Percentiles rank a stretch among this genome's conserved stretches.
Conservation (phyloP, 2,329 filamentous ascomycete species). For the Escovopsis sp. region DNA sequence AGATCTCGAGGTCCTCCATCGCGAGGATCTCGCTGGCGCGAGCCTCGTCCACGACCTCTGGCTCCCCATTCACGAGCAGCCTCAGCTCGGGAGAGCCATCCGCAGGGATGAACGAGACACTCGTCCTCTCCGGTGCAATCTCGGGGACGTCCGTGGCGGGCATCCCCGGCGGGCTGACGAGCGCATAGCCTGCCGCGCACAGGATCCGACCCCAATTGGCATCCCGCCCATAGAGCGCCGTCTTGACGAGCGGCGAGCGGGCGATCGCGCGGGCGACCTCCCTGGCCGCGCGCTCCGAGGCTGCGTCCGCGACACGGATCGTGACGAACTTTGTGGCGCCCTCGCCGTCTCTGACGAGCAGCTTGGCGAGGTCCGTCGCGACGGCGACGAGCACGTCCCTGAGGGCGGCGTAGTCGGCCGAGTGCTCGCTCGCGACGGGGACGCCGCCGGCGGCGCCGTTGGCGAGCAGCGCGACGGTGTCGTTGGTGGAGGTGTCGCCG, state of each 20-base stretch:
- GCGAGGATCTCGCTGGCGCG: slow-evolving; percentile 65
- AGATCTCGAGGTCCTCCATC: slow-evolving; percentile 63
- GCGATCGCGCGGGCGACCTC: slow-evolving; percentile 79
- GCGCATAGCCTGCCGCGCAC: slow-evolving; percentile 77
- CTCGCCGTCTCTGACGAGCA: slow-evolving; percentile 90
- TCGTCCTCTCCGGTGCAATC: slow-evolving; percentile 55
- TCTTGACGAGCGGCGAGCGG: slow-evolving; percentile 87
- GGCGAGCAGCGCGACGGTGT: slow-evolving; percentile 86
- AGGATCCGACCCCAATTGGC: slow-evolving; percentile 98
- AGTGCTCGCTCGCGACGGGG: slow-evolving; percentile 38
- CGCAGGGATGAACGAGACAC: slow-evolving; percentile 61
- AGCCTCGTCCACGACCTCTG: slow-evolving; percentile 61
- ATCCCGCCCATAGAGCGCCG: slow-evolving; percentile 88
- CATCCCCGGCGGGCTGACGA: slow-evolving; percentile 42
- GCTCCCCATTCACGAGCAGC: slow-evolving; percentile 64
- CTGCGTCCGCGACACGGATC: slow-evolving; percentile 64
- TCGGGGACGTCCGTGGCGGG: slow-evolving; percentile 44
- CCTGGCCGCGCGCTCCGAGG: slow-evolving; percentile 54
- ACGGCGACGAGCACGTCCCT: slow-evolving; percentile 58
- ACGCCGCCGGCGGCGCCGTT: slow-evolving; percentile 79
- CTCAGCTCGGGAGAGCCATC: slow-evolving; percentile 66
- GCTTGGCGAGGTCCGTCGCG: slow-evolving; percentile 70
- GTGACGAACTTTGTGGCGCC: slow-evolving; percentile 97
- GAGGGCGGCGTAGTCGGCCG: slow-evolving; percentile 55
- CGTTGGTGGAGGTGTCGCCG: slow-evolving; percentile 94